Conservation (phyloP, 139 green algal genomes). For the Gonium pectorale region DNA sequence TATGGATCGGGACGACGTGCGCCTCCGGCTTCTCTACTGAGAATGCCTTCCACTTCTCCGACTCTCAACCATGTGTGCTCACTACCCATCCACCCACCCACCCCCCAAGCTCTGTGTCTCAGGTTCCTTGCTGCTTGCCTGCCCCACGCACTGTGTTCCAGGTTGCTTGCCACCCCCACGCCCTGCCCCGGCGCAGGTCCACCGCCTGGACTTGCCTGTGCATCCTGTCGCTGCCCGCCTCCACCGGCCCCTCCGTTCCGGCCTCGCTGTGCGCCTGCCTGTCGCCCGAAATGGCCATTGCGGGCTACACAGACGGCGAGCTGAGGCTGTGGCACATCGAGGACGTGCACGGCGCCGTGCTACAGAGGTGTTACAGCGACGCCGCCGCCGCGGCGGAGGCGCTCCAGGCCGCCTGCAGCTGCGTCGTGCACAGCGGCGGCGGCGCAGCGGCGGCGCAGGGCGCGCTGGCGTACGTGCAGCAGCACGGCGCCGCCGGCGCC, state of each 20-base stretch:
- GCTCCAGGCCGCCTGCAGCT: constrained; percentile 19
- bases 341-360: constrained; percentile 37
- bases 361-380: constrained; percentile 24
- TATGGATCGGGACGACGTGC: no score
- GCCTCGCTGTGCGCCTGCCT: constrained; percentile 48
- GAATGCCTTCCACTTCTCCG: no score
- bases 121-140: no score
- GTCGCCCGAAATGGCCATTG: constrained; percentile 32
- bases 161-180: no score
- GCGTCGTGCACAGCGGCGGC: neutral
- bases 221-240: constrained; percentile 44
- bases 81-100: no score
- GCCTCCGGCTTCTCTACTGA: no score
- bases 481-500: constrained; percentile 11
- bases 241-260: neutral
- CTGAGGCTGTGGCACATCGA: constrained; percentile 60
- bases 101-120: no score
- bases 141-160: no score
- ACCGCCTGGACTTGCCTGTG: constrained; percentile 45
- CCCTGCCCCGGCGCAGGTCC: constrained; percentile 7
- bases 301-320: constrained; percentile 52
- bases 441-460: neutral
- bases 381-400: constrained; percentile 2
- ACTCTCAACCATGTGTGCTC: no score
- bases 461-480: constrained; percentile 22